Base-by-base conservation (phyloP, 352 stramenopile genomes). In the Phytophthora macrochlamydospora region DNA sequence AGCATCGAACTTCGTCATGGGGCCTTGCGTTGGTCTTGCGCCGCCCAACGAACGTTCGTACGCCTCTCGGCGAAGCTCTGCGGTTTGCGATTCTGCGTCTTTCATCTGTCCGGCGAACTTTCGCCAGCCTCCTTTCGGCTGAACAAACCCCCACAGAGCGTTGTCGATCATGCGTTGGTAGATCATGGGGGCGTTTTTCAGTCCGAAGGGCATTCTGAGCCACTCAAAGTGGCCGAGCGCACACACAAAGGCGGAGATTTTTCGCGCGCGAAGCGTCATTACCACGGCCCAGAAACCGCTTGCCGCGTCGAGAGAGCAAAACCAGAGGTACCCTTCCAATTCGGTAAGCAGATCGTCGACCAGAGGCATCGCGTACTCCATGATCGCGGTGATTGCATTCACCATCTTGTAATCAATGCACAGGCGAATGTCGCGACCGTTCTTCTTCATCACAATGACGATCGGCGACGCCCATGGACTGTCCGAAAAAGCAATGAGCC, bases 391-490 rank as follows among this genome's bases (percentile, higher is more conserved):
- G 14, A 46, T 24, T n/a, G 40, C 40, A 46, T 46, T 46, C 40
- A 46, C 12, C 40, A 46, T 46, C 40, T 46, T 46, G 40, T 46
- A 46, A 24, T 46, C 40, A 13, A 46, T 46, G 14, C 40, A 46
- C 40, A 46, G 18, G 12, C 40, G 40, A 18, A 46, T 46, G 14
- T 46, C 40, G 9, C 12, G 8, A 6, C 40, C 40, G 14, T 46
- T 46, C 12, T 46, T 46, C 40, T 46, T 46, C 12, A 46, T 6
- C 35, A 40, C 9, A 11, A 40, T 40, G 6, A 40, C 35, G 35
- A 40, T 40, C 6, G 35, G 35, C 35, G 40, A 46, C 14, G 40
- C 40, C 40, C 40, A 46, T 14, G 40, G 40, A 13, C 40, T 46
- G 14, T 46, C 18, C 5, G 40, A 46, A 13, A 46, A 46, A 24